Conservation (phyloP, 768 basidiomycete species). For the Termitomyces sp. region DNA sequence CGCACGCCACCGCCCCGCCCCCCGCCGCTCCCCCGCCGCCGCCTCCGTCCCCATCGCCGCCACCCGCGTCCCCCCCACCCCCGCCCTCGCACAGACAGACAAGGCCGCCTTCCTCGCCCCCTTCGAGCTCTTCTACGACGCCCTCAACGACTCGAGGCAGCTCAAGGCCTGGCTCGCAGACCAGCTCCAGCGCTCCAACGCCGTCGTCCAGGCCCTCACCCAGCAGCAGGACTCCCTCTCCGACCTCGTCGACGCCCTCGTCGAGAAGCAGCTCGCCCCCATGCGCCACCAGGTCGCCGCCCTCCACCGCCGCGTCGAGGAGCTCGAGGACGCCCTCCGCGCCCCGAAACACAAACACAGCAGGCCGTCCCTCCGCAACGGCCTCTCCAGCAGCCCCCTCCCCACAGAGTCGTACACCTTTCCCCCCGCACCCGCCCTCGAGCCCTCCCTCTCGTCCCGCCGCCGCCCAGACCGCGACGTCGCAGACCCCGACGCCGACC, state of each 20-base stretch:
- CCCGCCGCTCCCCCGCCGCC: slow-evolving; percentile 44
- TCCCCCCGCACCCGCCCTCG: slow-evolving; percentile 23
- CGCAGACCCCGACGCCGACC: slow-evolving; percentile 25
- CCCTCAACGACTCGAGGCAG: slow-evolving; percentile 73
- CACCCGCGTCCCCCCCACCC: slow-evolving; percentile 63
- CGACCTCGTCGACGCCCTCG: too few species aligned
- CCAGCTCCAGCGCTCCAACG: slow-evolving; percentile 61
- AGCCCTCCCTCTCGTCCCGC: slow-evolving; percentile 18
- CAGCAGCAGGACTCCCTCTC: slow-evolving; percentile 62
- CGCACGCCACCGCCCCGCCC: slow-evolving; percentile 34
- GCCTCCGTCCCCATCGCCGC: slow-evolving; percentile 66
- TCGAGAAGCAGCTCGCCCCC: slow-evolving; percentile 50
- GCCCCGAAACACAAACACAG: slow-evolving; percentile 24
- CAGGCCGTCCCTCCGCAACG: slow-evolving; percentile 32
- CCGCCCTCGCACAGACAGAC: slow-evolving; percentile 58
- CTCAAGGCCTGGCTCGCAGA: slow-evolving; percentile 74
- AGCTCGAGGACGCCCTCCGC: slow-evolving; percentile 53
- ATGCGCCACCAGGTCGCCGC: slow-evolving; percentile 56
- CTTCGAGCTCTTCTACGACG: slow-evolving; percentile 82
- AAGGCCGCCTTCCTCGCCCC: slow-evolving; percentile 77
- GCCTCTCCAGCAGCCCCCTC: slow-evolving; percentile 22
- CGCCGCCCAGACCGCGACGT: slow-evolving; percentile 21
- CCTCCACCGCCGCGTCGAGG: slow-evolving; percentile 61
- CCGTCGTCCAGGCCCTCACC: slow-evolving; percentile 40
- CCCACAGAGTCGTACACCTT: slow-evolving; percentile 40